Evolutionary conservation across 768 basidiomycete genomes (phyloP).

Genomic region (Hericium rajendrae): DNA sequence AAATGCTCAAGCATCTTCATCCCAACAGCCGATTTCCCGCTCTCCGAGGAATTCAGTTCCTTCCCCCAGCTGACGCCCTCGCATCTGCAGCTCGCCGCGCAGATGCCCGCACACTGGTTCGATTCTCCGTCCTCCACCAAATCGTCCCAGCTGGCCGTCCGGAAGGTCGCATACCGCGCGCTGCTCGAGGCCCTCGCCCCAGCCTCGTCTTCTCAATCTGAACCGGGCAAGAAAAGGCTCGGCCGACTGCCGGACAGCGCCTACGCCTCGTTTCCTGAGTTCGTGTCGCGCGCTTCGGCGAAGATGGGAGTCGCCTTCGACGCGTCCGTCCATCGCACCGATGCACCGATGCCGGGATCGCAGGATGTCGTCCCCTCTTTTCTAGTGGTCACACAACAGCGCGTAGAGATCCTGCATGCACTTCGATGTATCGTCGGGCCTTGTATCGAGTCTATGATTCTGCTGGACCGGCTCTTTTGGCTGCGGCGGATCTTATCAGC

Average conservation of each 20-base stretch:
- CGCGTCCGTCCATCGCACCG: neutral
- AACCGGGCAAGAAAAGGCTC: neutral
- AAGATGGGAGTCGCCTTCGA: neutral
- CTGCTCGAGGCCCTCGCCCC: slow-evolving; percentile 34
- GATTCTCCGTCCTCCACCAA: slow-evolving; percentile 23
- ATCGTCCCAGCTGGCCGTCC: slow-evolving; percentile 40
- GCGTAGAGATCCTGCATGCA: slow-evolving; percentile 51
- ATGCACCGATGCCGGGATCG: neutral
- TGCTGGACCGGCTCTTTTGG: slow-evolving; percentile 56
- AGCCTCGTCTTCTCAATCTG: slow-evolving; percentile 1
- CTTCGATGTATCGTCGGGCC: slow-evolving; percentile 64
- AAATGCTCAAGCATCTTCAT: neutral
- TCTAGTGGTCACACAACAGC: slow-evolving; percentile 22
- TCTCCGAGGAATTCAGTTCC: slow-evolving; percentile 26
- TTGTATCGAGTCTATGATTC: slow-evolving; percentile 52
- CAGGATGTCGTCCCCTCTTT: neutral
- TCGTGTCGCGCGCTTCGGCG: neutral
- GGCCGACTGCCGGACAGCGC: slow-evolving; percentile 20
- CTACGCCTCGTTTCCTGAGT: neutral
- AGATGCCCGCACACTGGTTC: slow-evolving; percentile 58
- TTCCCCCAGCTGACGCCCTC: slow-evolving; percentile 29
- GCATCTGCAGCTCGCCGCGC: slow-evolving; percentile 63
- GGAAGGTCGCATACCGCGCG: slow-evolving; percentile 68
- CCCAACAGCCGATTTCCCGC: slow-evolving; percentile 40
- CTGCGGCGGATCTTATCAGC: slow-evolving; percentile 28